These are phyloP conservation scores for Knoxdaviesia capensis DNA, from an alignment of 2,329 filamentous ascomycete genomes.

Conservation along the genomic window DNA sequence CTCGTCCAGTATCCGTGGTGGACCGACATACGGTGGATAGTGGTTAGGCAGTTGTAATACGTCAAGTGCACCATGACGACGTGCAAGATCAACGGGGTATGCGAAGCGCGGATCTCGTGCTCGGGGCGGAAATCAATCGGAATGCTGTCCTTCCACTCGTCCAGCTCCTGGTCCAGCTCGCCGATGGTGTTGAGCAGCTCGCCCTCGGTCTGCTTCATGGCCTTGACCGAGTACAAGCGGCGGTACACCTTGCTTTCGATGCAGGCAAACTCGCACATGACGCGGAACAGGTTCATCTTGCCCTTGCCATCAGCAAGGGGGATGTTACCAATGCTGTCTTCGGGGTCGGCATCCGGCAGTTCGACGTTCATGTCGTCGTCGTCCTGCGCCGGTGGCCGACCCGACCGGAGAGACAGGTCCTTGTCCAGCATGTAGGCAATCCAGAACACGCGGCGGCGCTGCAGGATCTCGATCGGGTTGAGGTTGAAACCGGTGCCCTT, in stretches of 20 bases:
- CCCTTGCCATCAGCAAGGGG: slow-evolving; percentile 72
- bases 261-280: slow-evolving; percentile 77
- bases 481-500: slow-evolving; percentile 81
- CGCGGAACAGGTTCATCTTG: slow-evolving; percentile 85
- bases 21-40: slow-evolving; percentile 95
- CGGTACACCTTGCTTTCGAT: slow-evolving; percentile 94
- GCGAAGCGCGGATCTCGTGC: slow-evolving; percentile 81
- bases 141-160: slow-evolving; percentile 92
- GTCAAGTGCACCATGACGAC: slow-evolving; percentile 88
- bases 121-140: slow-evolving; percentile 94
- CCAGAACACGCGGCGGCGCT: slow-evolving; percentile 50
- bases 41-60: slow-evolving; percentile 95
- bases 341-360: slow-evolving; percentile 73
- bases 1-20: slow-evolving; percentile 98
- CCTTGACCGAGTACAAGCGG: slow-evolving; percentile 78
- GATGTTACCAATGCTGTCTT: slow-evolving; percentile 87
- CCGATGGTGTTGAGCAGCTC: slow-evolving; percentile 91
- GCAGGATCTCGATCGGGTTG: slow-evolving; percentile 84
- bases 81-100: slow-evolving; percentile 85
- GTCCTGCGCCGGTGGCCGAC: slow-evolving; percentile 39
- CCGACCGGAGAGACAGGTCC: slow-evolving; percentile 38
- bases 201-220: slow-evolving; percentile 76
- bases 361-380: slow-evolving; percentile 83
- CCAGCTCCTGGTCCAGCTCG: slow-evolving; percentile 72
- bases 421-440: slow-evolving; percentile 47